These are phyloP conservation scores for Sarcodon sp. DNA, from an alignment of 768 basidiomycete species.

Conservation along the genomic window DNA sequence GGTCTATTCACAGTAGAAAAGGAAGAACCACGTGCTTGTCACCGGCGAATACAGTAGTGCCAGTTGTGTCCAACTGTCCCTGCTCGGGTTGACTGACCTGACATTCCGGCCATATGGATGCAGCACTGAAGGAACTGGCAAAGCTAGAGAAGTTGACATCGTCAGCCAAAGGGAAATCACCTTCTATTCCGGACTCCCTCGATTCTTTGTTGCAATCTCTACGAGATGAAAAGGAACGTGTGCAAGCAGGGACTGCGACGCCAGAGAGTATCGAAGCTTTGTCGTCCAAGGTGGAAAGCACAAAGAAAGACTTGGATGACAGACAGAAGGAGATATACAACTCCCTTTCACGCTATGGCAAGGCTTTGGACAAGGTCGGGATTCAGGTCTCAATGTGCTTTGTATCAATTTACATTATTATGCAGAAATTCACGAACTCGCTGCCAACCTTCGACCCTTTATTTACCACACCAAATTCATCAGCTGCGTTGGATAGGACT, in stretches of 20 bases:
- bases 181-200: conserved; percentile 45
- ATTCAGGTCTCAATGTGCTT: background rate
- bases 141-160: conserved; percentile 59
- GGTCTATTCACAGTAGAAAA: no score
- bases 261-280: conserved; percentile 38
- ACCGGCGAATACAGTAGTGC: no score
- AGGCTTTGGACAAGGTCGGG: conserved; percentile 81
- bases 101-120: conserved; percentile 40
- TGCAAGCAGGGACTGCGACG: conserved; percentile 34
- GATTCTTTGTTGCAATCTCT: conserved; percentile 51
- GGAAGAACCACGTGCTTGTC: background rate
- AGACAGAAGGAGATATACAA: conserved; percentile 82
- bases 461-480: conserved; percentile 50
- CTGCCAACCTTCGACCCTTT: conserved; percentile 54
- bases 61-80: no score
- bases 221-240: conserved; percentile 37
- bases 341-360: conserved; percentile 66
- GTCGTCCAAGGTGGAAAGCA: conserved; percentile 45
- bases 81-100: no score
- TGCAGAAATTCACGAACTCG: conserved; percentile 41
- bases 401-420: conserved; percentile 1
- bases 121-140: conserved; percentile 61
- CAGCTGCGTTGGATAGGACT: conserved; percentile 50
- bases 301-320: conserved; percentile 80
- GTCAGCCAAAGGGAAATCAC: conserved; percentile 34